Base-by-base conservation (phyloP, 768 basidiomycete species). In the Dacryopinax spathularia region DNA sequence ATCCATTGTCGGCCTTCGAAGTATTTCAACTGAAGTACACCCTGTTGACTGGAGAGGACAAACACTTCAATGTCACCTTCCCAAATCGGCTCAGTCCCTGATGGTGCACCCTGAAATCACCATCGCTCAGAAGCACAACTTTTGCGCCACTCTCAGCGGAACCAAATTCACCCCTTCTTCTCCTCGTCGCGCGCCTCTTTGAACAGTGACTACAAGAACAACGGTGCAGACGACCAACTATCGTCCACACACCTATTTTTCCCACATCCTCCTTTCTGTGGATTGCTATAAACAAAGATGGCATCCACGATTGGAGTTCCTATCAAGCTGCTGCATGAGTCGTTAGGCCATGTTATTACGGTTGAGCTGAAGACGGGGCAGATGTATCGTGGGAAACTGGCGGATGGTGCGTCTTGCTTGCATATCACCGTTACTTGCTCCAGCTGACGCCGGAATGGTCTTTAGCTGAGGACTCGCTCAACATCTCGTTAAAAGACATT, bases 341-440 rank as follows among this genome's bases (percentile, higher is more conserved):
- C 91, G 63, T 79, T 98, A 31, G 96, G 96, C 22, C 96, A 99
- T 71, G 79, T 97, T 63, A 88, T 99, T 67, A 97, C 95, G 3
- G 91, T 94, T n/a, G 96, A 99, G 75, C 83, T 97, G 63, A 98
- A 98, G 76, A 96, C 93, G 1, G 95, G 94, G 10, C 94, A 97
- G 73, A 82, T 96, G 61, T 99, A 98, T 76, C 81, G 96, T 59
- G 96, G 96, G 68, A 98, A 96, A 77, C 82, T 99, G 37, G 90
- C 91, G 16, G 96, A 99, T 80, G 96, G 96, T 92, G 67, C 70
- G 81, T 73, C 16, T 2, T 39, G 20, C 4, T 29, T 27, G 3
- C 33, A 6, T 65, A 33, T 27, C 4, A 33, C 59, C 44, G 48
- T 56, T 63, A 18, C 3, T 61, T 59, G 61, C 34, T 16, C 25